Base-by-base conservation (phyloP, 2,329 filamentous ascomycete species). In the Xylariaceae sp. region DNA sequence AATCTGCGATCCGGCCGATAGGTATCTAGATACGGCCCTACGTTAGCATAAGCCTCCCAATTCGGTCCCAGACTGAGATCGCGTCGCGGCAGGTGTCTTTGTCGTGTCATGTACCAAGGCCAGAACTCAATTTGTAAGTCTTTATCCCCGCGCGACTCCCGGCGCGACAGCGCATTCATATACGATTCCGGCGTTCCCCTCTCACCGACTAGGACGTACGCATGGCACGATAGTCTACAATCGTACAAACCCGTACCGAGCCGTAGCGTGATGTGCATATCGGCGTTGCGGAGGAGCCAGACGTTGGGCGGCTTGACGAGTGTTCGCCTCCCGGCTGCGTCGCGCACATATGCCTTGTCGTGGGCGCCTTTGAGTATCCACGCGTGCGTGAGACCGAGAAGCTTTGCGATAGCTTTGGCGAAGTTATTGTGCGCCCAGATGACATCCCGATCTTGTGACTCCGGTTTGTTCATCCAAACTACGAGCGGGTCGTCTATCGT, bases 391-490 rank as follows among this genome's bases (percentile, higher is more conserved):
- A 64, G 23, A 3, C 59, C 60, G 2, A 64, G 55, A 2, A 51
- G 11, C 53, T 64, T 64, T 4, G 61, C 61, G 10, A 61, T 61
- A 18, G 57, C 57, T n/a, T 64, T 64, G 9, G 59, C 57, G 49
- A 64, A 64, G 49, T 62, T 62, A 30, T 64, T 64, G 57, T 62
- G 59, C 5, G 57, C 55, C 61, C 57, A 64, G n/a, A 64, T 47
- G 13, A 52, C 5, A n/a, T 50, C 30, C 13, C 60, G 44, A 18
- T 58, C 47, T 3, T 23, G 37, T 2, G 41, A 2, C 1, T 34
- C 35, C 1, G 54, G 49, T 1, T 49, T n/a, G 3, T 60, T 58
- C 9, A 62, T 48, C 59, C 60, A 62, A n/a, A 64, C n/a, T 4
- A 62, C 62, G 1, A 62, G 37, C 1, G 62, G 60, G 15, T 62